Conservation (phyloP, 306 rosid genomes). For the Malus orientalis region DNA sequence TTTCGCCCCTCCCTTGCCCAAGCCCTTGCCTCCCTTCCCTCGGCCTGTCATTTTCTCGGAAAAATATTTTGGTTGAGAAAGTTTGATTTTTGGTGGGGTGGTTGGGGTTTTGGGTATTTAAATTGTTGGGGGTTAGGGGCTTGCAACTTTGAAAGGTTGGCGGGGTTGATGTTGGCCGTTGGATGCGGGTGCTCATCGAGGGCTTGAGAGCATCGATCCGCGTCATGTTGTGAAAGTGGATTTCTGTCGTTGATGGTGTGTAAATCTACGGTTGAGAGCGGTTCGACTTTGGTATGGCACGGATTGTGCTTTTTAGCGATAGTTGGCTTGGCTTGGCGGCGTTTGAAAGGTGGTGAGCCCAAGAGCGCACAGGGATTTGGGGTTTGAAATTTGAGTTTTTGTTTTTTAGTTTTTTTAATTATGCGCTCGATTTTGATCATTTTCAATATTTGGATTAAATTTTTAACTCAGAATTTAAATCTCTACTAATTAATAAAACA, state of each 20-base stretch:
- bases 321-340: background rate
- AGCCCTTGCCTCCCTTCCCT: constrained; percentile 58
- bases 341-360: background rate
- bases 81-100: too few species aligned
- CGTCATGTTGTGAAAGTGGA: background rate
- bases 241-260: background rate
- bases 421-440: too few species aligned
- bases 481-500: too few species aligned
- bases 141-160: background rate
- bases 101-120: background rate
- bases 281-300: background rate
- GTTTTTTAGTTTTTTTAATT: too few species aligned
- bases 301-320: constrained; percentile 10
- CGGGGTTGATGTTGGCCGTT: constrained; percentile 11
- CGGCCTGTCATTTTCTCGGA: constrained; percentile 39
- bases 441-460: too few species aligned
- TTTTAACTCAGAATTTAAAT: too few species aligned
- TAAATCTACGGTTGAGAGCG: background rate
- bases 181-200: constrained; percentile 6
- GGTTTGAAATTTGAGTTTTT: background rate
- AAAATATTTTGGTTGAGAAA: background rate
- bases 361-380: background rate
- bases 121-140: background rate
- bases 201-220: constrained; percentile 4
- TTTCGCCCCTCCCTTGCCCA: constrained; percentile 57